Percentiles rank a stretch among this genome's conserved stretches.
Conservation (phyloP, 2,329 filamentous ascomycete species). For the Neodidymelliopsis sp. region DNA sequence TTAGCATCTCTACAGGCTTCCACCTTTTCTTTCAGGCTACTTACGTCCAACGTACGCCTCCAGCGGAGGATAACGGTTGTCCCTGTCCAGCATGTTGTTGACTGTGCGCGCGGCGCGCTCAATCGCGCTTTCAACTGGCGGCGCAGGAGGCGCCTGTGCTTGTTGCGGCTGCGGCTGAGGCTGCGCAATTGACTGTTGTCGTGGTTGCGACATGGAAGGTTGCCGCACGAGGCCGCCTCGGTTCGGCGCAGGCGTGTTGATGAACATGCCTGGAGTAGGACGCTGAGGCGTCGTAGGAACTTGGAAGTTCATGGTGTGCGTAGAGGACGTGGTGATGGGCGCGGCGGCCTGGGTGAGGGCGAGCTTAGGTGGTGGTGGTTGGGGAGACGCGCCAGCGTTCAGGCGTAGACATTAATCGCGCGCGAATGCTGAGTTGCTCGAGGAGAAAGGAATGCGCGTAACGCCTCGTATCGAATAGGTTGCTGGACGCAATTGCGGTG, state of each 20-base stretch:
- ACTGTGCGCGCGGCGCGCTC: conserved; percentile 83
- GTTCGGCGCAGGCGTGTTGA: conserved; percentile 72
- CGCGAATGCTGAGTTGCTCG: conserved; percentile 20
- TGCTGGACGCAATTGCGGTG: conserved; percentile 39
- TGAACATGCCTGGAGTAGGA: conserved; percentile 76
- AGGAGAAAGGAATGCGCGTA: conserved; percentile 25
- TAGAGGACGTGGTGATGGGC: conserved; percentile 19
- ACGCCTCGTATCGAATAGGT: conserved; percentile 23
- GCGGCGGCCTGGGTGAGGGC: conserved; percentile 31
- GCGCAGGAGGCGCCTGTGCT: conserved; percentile 33
- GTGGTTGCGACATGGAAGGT: conserved; percentile 29
- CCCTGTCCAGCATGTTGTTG: conserved; percentile 77
- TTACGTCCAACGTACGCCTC: conserved; percentile 89
- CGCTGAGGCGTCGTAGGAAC: conserved; percentile 66
- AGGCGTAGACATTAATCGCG: conserved; percentile 39
- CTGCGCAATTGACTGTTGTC: conserved; percentile 37
- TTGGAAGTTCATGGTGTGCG: conserved; percentile 39
- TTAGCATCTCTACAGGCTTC: conserved; percentile 36
- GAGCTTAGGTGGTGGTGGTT: conserved; percentile 37
- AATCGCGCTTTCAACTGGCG: conserved; percentile 64
- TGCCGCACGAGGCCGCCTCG: conserved; percentile 38
- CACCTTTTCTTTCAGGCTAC: conserved; percentile 41
- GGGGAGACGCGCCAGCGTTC: conserved; percentile 38
- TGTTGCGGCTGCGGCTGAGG: conserved; percentile 30
- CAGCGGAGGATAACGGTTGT: conserved; percentile 85